Conservation (phyloP, 148 eudicot species). For the Agrostemma githago region DNA sequence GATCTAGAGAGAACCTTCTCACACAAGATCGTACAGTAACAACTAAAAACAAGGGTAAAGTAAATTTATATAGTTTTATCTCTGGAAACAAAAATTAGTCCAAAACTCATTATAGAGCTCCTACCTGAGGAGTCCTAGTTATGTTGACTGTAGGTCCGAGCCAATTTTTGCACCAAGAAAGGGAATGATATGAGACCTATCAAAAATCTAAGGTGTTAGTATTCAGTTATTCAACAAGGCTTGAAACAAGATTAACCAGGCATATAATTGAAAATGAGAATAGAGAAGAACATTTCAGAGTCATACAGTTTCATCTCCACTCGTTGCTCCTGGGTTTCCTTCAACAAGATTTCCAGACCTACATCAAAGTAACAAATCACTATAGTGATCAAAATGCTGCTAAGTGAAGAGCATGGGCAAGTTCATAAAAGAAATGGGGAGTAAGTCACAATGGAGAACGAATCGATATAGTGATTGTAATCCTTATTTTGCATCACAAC, state of each 20-base stretch:
- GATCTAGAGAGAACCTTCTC: too few relatives aligned
- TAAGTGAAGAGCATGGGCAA: not conserved
- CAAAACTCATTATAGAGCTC: not conserved
- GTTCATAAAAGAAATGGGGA: not conserved
- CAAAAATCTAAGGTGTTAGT: slow-evolving; percentile 17
- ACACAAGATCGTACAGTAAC: too few relatives aligned
- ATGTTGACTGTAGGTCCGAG: slow-evolving; percentile 85
- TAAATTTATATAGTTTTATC: too few relatives aligned
- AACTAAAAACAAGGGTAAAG: too few relatives aligned
- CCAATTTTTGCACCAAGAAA: slow-evolving; percentile 99
- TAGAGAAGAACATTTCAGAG: slow-evolving; percentile 3
- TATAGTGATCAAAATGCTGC: not conserved
- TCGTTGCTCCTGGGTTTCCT: slow-evolving; percentile 77
- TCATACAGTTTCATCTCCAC: slow-evolving; percentile 97
- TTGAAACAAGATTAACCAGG: not conserved
- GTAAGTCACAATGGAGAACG: not conserved
- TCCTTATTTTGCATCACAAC: not conserved
- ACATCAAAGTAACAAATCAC: slow-evolving; percentile 12
- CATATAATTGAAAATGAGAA: slow-evolving; percentile 8
- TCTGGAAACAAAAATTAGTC: not conserved
- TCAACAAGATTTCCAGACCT: slow-evolving; percentile 93
- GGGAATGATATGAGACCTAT: slow-evolving; percentile 95
- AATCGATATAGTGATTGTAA: not conserved
- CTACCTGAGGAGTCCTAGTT: slow-evolving; percentile 97
- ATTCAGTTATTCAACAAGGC: not conserved